These are phyloP conservation scores for Incumbomyces delicatus DNA, from an alignment of 2,329 filamentous ascomycete genomes.

Conservation along the genomic window DNA sequence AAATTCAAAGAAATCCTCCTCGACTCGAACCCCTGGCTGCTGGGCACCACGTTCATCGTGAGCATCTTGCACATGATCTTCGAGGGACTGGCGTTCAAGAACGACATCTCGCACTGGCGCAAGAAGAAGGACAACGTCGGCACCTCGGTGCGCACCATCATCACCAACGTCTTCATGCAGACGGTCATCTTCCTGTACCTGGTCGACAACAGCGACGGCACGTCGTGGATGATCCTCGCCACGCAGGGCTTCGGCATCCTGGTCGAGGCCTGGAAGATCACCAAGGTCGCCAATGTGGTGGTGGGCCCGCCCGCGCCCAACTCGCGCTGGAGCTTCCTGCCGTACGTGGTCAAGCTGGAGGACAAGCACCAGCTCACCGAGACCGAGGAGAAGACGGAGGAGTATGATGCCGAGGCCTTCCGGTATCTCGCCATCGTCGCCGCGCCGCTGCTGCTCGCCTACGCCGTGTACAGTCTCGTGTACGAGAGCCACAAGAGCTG, in stretches of 20 bases:
- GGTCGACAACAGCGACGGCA: conserved; percentile 93
- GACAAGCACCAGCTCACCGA: conserved; percentile 95
- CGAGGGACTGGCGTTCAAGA: conserved; percentile 93
- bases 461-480: conserved; percentile 79
- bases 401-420: conserved; percentile 97
- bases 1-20: conserved; percentile 94
- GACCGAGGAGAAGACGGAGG: conserved; percentile 94
- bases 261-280: conserved; percentile 87
- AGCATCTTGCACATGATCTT: conserved; percentile 88
- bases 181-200: conserved; percentile 90
- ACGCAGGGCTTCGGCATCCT: conserved; percentile 78
- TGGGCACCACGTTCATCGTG: conserved; percentile 74
- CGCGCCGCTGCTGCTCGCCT: conserved; percentile 79
- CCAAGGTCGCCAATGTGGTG: conserved; percentile 84
- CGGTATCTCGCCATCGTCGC: conserved; percentile 89
- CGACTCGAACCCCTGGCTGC: conserved; percentile 85
- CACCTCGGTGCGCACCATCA: conserved; percentile 88
- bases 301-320: conserved; percentile 59
- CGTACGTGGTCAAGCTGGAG: conserved; percentile 76
- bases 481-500: conserved; percentile 96
- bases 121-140: conserved; percentile 99
- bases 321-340: conserved; percentile 63
- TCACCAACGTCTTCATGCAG: conserved; percentile 98
- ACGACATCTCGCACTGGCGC: conserved; percentile 93
- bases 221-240: conserved; percentile 97